Conservation (phyloP, 495 filamentous ascomycete genomes). For the Saxispiralis lemnorum region DNA sequence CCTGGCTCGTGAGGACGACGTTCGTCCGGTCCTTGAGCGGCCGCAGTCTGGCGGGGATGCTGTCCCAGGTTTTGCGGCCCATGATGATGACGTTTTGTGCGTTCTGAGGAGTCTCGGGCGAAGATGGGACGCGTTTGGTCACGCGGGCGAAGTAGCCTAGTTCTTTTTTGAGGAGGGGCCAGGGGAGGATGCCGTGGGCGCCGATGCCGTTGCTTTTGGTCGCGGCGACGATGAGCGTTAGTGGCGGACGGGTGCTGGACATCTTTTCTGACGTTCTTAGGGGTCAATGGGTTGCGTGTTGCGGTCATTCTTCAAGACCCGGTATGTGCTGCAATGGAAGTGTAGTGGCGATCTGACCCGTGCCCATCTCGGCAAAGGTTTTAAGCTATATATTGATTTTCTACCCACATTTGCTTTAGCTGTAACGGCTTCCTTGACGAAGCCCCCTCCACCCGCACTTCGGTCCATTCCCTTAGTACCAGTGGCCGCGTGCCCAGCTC, state of each 20-base stretch:
- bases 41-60: slow-evolving; percentile 57
- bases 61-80: slow-evolving; percentile 92
- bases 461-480: slow-evolving; percentile 7
- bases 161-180: slow-evolving; percentile 71
- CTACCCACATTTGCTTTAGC: background rate
- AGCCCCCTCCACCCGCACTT: slow-evolving; percentile 4
- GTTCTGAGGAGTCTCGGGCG: slow-evolving; percentile 7
- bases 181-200: slow-evolving; percentile 59
- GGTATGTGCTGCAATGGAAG: too few relatives aligned
- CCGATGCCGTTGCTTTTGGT: slow-evolving; percentile 76
- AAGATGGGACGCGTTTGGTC: slow-evolving; percentile 43
- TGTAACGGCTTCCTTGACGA: slow-evolving; percentile 14
- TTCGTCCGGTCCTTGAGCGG: slow-evolving; percentile 64
- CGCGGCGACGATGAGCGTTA: slow-evolving; percentile 63
- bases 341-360: too few relatives aligned
- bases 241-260: slow-evolving; percentile 13
- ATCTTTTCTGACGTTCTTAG: slow-evolving; percentile 7
- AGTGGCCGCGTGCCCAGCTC: slow-evolving; percentile 13
- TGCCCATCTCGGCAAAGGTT: too few relatives aligned
- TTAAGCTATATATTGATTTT: too few relatives aligned
- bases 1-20: slow-evolving; percentile 50
- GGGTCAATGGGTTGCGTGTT: background rate
- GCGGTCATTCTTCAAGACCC: too few relatives aligned
- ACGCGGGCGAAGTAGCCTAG: slow-evolving; percentile 89
- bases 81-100: slow-evolving; percentile 74